Evolutionary conservation across 495 filamentous ascomycete species (phyloP).

Genomic region (Parmelia sp.): DNA sequence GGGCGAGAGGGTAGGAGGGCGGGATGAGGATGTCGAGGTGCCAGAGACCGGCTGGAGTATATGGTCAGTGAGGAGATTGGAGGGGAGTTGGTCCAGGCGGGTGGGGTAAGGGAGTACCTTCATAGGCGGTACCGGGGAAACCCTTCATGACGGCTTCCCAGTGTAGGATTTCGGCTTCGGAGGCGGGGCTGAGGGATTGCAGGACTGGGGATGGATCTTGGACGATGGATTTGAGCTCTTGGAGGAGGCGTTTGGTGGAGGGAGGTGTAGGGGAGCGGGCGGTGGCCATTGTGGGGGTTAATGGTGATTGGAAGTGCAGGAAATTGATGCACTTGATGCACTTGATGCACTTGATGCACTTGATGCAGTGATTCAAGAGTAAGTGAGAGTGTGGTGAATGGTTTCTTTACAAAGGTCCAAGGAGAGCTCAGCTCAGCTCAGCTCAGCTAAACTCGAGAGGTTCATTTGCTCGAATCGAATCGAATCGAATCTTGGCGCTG

Average conservation of each 20-base stretch:
- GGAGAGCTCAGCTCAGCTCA: background rate
- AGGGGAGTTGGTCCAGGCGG: background rate
- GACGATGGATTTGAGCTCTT: constrained; percentile 56
- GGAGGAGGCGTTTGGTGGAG: constrained; percentile 56
- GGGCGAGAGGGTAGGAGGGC: constrained; percentile 64
- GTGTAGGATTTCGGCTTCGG: constrained; percentile 61
- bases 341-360: no score
- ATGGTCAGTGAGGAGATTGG: constrained; percentile 10
- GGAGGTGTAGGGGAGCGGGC: constrained; percentile 30
- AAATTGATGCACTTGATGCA: background rate
- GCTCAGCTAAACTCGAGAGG: no score
- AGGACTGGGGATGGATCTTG: constrained; percentile 50
- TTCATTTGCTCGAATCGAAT: no score
- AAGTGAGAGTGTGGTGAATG: no score
- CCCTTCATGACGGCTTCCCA: constrained; percentile 82
- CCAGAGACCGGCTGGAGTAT: constrained; percentile 67
- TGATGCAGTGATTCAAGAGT: background rate
- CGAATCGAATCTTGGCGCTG: no score
- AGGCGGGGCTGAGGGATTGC: constrained; percentile 57
- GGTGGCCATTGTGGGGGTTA: constrained; percentile 5
- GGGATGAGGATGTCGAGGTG: constrained; percentile 72
- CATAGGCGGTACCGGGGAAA: constrained; percentile 59
- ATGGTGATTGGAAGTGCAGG: background rate
- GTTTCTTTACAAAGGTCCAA: no score
- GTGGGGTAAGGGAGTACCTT: constrained; percentile 43